Base-by-base conservation (phyloP, 2,329 filamentous ascomycete genomes). In the Neodidymelliopsis sp. region DNA sequence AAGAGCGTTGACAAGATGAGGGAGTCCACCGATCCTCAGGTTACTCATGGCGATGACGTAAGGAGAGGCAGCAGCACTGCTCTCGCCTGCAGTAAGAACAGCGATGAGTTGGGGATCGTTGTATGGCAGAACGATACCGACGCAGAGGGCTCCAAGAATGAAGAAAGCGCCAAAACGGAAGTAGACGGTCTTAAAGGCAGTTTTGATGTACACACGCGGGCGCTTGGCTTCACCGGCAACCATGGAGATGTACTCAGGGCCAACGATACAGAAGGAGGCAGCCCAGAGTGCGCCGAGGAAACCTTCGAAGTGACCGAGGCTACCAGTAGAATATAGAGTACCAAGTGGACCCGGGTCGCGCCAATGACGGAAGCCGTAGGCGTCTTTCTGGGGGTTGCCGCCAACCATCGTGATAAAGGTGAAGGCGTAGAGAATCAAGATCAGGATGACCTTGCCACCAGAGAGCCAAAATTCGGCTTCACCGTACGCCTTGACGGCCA, bases 31-130 rank as follows among this genome's bases (percentile, higher is more conserved):
- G 43, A 86, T 77, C 8, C 76, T 72, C 53, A 85, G 57, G 57
- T 77, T 82, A 39, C 75, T 69, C 80, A 85, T 84, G 37, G 83
- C 83, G 60, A 86, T 84, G 45, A 85, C 83, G 59, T 85, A 86
- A 2, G 84, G 84, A 20, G 83, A 86, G 0, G 82, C 81, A 9
- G 80, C 80, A 7, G 82, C 83, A 35, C 63, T 65, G 27, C 63
- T 69, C 18, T 62, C 57, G 18, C 54, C 62, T 25, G 63, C 57
- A 6, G 40, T 54, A 27, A 73, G 59, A 8, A 73, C 67, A 0
- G 81, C 86, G 27, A 90, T 76, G 45, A 88, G 88, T 10, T 88
- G 89, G 7, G 90, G 76, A 39, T 92, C 84, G 56, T 91, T 84
- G 53, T 86, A 84, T 0, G 88, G 87, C 16, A 75, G 53, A 22